A percentile compares a stretch with the other conserved stretches of the same genome.
phyloP scores from a whole-genome alignment of 306 rosid genomes.

The Acacia crassicarpa region DNA sequence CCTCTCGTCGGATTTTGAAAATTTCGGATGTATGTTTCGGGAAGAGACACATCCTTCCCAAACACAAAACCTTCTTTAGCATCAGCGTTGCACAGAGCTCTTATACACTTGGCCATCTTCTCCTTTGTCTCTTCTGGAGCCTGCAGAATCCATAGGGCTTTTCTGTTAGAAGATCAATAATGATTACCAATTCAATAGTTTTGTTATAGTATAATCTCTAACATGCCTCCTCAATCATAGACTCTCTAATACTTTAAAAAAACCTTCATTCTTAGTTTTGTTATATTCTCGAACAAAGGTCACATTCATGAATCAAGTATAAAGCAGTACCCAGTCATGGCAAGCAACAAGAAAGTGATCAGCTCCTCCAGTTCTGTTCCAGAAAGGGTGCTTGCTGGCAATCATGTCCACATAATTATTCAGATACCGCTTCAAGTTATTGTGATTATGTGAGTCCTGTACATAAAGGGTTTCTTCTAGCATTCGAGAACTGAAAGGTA shows the following conservation, averaged over 20 bases:
- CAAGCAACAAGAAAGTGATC: conserved; percentile 95
- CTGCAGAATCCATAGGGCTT: conserved; percentile 35
- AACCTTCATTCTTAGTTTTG: not conserved
- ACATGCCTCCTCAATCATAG: not conserved
- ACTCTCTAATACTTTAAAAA: not conserved
- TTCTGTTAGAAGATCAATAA: conserved; percentile 23
- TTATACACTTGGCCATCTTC: conserved; percentile 64
- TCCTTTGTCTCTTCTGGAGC: conserved; percentile 72
- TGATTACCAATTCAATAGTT: not conserved
- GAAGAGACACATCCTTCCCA: conserved; percentile 86
- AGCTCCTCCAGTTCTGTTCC: conserved; percentile 90
- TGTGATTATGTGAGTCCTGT: conserved; percentile 59
- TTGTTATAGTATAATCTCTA: not conserved
- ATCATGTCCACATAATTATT: conserved; percentile 56
- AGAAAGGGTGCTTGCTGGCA: conserved; percentile 58
- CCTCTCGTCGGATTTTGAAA: conserved; percentile 52
- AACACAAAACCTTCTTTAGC: conserved; percentile 74
- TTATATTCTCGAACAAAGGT: not conserved
- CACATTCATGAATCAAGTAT: conserved; percentile 16
- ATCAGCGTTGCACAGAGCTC: conserved; percentile 86
- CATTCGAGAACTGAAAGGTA: conserved; percentile 81
- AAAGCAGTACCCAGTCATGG: conserved; percentile 83
- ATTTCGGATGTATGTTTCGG: conserved; percentile 58
- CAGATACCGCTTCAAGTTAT: conserved; percentile 57
- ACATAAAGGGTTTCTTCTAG: conserved; percentile 63